phyloP scores from a whole-genome alignment of 345 rosid species.

The Arabis alpina region DNA sequence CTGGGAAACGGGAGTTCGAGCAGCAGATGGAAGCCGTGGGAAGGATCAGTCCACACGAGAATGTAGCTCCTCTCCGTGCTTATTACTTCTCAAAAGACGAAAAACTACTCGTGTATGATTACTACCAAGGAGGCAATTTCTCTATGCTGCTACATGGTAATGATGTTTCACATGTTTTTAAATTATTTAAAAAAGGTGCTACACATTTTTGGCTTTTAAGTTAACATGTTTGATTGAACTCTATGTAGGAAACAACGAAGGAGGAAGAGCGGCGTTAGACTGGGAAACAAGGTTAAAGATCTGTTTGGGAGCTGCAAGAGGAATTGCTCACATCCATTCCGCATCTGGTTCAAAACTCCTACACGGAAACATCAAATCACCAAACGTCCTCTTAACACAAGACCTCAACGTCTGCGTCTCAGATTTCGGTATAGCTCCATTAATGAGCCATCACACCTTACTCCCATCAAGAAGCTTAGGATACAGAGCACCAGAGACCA shows the following conservation, averaged over 20 bases:
- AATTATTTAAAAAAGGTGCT: background rate
- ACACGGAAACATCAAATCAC: constrained; percentile 84
- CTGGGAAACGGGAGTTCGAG: constrained; percentile 88
- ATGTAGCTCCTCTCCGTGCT: constrained; percentile 87
- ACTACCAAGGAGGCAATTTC: constrained; percentile 67
- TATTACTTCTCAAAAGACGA: constrained; percentile 95
- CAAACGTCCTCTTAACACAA: constrained; percentile 67
- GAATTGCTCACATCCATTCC: constrained; percentile 75
- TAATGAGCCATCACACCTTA: constrained; percentile 59
- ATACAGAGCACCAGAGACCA: constrained; percentile 78
- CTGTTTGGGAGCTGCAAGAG: constrained; percentile 72
- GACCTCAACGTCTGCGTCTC: constrained; percentile 65
- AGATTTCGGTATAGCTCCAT: constrained; percentile 70
- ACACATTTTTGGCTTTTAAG: background rate
- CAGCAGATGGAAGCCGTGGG: constrained; percentile 89
- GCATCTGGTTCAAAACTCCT: constrained; percentile 60
- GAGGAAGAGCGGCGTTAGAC: constrained; percentile 55
- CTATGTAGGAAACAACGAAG: constrained; percentile 57
- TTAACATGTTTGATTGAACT: constrained; percentile 21
- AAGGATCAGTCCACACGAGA: constrained; percentile 68
- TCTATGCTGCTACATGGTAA: constrained; percentile 74
- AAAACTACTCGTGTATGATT: constrained; percentile 87
- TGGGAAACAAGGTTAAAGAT: constrained; percentile 82
- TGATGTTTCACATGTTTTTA: constrained; percentile 24
- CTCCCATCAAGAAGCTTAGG: constrained; percentile 67